A percentile compares a stretch with the other conserved stretches of the same genome.
These are phyloP conservation scores for Nicotiana paniculata DNA, from an alignment of 257 asterid species.

Conservation along the genomic window DNA sequence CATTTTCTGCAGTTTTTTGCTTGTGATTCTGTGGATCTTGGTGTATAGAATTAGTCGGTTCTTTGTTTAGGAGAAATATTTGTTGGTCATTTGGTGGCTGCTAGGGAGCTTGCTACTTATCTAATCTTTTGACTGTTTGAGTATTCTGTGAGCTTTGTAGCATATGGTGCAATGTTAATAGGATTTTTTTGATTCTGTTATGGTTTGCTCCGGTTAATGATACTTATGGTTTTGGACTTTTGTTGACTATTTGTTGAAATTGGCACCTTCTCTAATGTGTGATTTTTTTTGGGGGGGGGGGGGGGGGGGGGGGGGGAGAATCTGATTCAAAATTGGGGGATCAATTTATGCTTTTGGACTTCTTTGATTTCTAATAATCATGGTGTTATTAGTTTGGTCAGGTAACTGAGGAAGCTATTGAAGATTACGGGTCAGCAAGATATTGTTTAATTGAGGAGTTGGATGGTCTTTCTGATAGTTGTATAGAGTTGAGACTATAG, in stretches of 20 bases:
- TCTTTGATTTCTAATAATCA: background rate
- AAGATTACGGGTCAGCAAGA: background rate
- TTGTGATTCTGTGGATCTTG: background rate
- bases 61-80: background rate
- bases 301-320: too few species aligned
- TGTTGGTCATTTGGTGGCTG: background rate
- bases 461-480: slow-evolving; percentile 14
- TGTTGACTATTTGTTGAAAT: background rate
- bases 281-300: background rate
- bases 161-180: slow-evolving; percentile 1
- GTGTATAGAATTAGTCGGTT: background rate
- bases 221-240: background rate
- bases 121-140: background rate
- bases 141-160: background rate
- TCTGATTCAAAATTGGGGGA: background rate
- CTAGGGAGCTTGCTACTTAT: background rate
- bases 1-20: background rate
- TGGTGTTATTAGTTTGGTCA: background rate
- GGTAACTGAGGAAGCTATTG: background rate
- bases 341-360: background rate
- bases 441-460: slow-evolving; percentile 5
- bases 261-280: background rate
- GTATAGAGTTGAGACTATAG: background rate
- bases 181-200: background rate
- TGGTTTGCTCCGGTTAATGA: background rate